Conservation (phyloP, 2,329 filamentous ascomycete genomes). For the Huntiella bhutanensis region DNA sequence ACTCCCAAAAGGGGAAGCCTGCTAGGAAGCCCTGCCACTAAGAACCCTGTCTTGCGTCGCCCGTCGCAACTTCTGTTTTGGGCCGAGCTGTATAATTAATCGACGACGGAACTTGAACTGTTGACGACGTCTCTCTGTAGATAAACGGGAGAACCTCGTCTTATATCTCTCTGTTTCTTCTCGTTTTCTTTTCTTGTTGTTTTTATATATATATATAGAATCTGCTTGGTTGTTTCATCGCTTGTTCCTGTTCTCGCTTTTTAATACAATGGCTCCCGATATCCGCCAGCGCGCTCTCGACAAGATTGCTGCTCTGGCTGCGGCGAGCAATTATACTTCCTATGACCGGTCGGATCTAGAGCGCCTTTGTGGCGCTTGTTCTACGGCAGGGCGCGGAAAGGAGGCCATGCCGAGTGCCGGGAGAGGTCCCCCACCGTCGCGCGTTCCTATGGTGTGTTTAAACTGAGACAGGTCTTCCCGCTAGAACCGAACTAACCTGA, state of each 20-base stretch:
- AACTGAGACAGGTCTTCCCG: neutral
- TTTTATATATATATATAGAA: neutral
- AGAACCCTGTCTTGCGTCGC: neutral
- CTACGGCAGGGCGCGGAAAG: constrained; percentile 25
- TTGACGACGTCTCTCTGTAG: too few relatives aligned
- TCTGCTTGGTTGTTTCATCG: neutral
- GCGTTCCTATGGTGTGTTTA: constrained; percentile 39
- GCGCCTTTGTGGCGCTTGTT: constrained; percentile 38
- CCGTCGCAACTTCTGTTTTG: neutral
- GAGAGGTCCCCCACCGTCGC: constrained; percentile 22
- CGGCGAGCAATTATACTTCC: constrained; percentile 30
- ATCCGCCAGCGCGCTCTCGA: constrained; percentile 44
- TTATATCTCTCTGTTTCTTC: neutral
- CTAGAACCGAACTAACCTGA: neutral
- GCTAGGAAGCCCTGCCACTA: neutral
- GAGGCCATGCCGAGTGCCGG: constrained; percentile 27
- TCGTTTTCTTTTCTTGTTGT: neutral
- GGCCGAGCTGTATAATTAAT: too few relatives aligned
- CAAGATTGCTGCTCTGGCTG: constrained; percentile 45
- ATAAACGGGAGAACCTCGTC: neutral
- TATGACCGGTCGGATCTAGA: constrained; percentile 47
- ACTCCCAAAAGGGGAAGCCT: constrained; percentile 9
- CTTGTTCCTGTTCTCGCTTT: neutral
- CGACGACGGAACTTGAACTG: too few relatives aligned
- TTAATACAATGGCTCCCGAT: constrained; percentile 27